Percentiles rank a stretch among this genome's conserved stretches.
Conservation (phyloP, 495 filamentous ascomycete genomes). For the Trichocladium antarcticum region DNA sequence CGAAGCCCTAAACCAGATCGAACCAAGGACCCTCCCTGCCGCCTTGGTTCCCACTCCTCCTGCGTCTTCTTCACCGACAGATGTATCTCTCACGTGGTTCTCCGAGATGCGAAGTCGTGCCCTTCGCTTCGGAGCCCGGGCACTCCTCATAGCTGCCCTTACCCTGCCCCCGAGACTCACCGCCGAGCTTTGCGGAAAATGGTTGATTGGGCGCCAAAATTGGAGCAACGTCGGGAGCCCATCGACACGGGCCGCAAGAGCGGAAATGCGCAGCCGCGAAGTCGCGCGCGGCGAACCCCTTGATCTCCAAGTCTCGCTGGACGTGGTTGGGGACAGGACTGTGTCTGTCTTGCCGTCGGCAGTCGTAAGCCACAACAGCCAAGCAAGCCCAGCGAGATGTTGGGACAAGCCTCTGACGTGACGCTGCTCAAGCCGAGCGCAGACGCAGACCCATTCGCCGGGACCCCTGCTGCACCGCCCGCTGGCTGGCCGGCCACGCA, state of each 20-base stretch:
- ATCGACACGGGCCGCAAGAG: background rate
- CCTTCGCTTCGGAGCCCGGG: conserved; percentile 7
- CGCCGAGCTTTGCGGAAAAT: conserved; percentile 1
- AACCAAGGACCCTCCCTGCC: background rate
- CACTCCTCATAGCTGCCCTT: background rate
- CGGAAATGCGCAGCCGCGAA: conserved; percentile 6
- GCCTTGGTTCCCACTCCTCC: background rate
- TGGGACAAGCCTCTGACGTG: background rate
- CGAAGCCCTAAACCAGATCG: conserved; percentile 4
- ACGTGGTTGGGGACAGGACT: background rate
- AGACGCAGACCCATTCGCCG: conserved; percentile 5
- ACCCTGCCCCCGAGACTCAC: conserved; percentile 5
- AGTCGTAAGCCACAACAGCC: background rate
- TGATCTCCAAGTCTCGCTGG: background rate
- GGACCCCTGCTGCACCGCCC: conserved; percentile 17
- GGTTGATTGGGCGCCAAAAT: conserved; percentile 15
- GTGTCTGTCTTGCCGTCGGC: background rate
- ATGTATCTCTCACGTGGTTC: background rate
- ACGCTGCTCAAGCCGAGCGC: background rate
- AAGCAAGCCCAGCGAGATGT: background rate
- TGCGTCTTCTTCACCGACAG: conserved; percentile 5
- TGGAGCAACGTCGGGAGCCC: background rate
- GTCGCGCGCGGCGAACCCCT: background rate
- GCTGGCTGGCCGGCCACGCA: conserved; percentile 11
- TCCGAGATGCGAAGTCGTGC: background rate